Percentiles rank a stretch among this genome's conserved stretches.
phyloP scores from a whole-genome alignment of 2,329 filamentous ascomycete genomes.

The Sporothrix pallida region DNA sequence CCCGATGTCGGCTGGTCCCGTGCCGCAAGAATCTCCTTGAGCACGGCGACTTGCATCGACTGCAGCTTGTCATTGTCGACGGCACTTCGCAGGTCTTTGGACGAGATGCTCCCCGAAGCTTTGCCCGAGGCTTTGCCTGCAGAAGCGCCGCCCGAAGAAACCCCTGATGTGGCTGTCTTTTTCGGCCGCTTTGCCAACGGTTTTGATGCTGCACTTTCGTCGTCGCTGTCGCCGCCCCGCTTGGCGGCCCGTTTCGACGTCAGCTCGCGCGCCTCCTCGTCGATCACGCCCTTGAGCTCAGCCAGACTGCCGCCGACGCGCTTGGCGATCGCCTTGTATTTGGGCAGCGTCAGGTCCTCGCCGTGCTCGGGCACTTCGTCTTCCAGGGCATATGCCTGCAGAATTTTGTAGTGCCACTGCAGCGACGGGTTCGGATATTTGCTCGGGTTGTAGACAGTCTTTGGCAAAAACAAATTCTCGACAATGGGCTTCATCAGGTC shows the following conservation, averaged over 20 bases:
- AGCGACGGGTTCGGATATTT: slow-evolving; percentile 91
- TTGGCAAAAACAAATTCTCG: slow-evolving; percentile 86
- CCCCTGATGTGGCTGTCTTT: slow-evolving; percentile 43
- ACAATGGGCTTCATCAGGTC: slow-evolving; percentile 83
- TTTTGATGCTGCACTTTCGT: slow-evolving; percentile 44
- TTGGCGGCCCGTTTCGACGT: slow-evolving; percentile 54
- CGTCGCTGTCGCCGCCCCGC: slow-evolving; percentile 56
- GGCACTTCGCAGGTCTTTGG: slow-evolving; percentile 55
- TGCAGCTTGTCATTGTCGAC: slow-evolving; percentile 54
- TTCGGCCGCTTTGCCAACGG: slow-evolving; percentile 59
- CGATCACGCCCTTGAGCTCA: slow-evolving; percentile 75
- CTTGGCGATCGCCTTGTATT: slow-evolving; percentile 87
- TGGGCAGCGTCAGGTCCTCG: slow-evolving; percentile 81
- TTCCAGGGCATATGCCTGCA: slow-evolving; percentile 88
- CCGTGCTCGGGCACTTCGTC: slow-evolving; percentile 81
- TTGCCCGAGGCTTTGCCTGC: slow-evolving; percentile 40
- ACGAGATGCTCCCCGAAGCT: slow-evolving; percentile 46
- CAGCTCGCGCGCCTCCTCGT: slow-evolving; percentile 56
- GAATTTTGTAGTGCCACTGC: slow-evolving; percentile 96
- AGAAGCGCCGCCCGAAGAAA: slow-evolving; percentile 43
- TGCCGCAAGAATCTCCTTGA: slow-evolving; percentile 56
- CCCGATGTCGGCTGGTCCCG: slow-evolving; percentile 58
- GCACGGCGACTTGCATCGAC: slow-evolving; percentile 61
- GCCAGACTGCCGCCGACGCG: slow-evolving; percentile 79
- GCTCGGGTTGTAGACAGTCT: slow-evolving; percentile 78